Conservation (phyloP, 2,329 filamentous ascomycete genomes). For the Cytospora leucostoma region DNA sequence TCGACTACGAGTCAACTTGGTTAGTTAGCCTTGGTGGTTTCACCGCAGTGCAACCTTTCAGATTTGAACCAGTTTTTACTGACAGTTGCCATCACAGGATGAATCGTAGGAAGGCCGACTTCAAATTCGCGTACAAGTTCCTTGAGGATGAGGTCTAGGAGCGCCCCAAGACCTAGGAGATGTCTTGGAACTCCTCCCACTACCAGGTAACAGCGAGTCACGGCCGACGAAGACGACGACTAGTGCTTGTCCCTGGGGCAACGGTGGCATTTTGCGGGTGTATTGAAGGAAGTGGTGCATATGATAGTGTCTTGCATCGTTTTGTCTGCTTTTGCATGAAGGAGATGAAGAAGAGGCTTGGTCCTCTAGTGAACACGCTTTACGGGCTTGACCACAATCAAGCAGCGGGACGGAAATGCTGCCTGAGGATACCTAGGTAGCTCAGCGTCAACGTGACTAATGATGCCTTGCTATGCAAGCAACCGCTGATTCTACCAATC, state of each 20-base stretch:
- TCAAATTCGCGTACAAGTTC: conserved; percentile 98
- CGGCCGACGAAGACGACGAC: not conserved
- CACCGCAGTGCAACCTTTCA: not conserved
- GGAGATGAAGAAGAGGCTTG: not conserved
- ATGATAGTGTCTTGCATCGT: conserved; percentile 6
- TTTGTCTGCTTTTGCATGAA: conserved; percentile 8
- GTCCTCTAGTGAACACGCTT: conserved; percentile 2
- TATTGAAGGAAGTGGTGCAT: not conserved
- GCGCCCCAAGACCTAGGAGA: not conserved
- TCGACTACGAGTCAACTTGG: conserved; percentile 99
- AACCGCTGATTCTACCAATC: not conserved
- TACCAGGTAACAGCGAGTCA: not conserved
- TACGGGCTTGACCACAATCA: conserved; percentile 3
- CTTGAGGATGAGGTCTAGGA: conserved; percentile 83
- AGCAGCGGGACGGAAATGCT: conserved; percentile 4
- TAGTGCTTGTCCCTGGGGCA: not conserved
- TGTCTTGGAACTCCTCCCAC: not conserved
- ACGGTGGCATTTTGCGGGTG: not conserved
- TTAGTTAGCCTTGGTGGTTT: conserved; percentile 47
- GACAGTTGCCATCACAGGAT: conserved; percentile 64
- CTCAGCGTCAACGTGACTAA: conserved; percentile 3
- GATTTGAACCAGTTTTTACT: not conserved
- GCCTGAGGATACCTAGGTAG: not conserved
- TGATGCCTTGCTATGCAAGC: conserved; percentile 11
- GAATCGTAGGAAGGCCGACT: conserved; percentile 96